Percentiles rank a stretch among this genome's conserved stretches.
Evolutionary conservation across 2,329 filamentous ascomycete species (phyloP).

Genomic region (Sclerotinia sclerotiorum): DNA sequence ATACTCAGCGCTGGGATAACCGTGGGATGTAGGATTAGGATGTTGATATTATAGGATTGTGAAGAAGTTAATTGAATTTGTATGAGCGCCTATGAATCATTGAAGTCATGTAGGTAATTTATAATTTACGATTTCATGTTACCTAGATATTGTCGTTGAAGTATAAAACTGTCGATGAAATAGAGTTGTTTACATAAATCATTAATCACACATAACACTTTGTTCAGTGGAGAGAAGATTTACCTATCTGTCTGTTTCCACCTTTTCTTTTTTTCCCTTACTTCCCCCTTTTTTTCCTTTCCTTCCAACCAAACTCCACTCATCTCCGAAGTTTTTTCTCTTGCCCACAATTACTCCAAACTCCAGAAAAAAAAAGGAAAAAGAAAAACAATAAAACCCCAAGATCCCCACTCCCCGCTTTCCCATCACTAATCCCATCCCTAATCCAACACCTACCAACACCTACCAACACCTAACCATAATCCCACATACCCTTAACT

Average conservation of each 20-base stretch:
- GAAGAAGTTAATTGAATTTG: neutral
- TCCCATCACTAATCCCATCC: neutral
- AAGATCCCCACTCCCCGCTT: slow-evolving; percentile 8
- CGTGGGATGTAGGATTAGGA: neutral
- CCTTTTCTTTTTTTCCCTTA: neutral
- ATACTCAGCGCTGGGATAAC: neutral
- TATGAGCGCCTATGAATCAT: neutral
- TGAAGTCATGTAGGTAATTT: neutral
- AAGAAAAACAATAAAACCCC: neutral
- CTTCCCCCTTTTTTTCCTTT: neutral
- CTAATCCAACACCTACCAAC: no score
- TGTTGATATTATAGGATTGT: neutral
- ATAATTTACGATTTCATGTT: no score
- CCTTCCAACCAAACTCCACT: slow-evolving; percentile 10
- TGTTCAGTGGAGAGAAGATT: neutral
- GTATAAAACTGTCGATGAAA: neutral
- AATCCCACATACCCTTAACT: neutral
- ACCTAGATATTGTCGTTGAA: no score
- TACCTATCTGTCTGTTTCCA: neutral
- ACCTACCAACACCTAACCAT: no score
- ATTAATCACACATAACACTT: neutral
- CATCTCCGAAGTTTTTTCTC: neutral
- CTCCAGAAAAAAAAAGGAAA: neutral
- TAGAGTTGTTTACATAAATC: neutral
- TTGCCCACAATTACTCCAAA: slow-evolving; percentile 12